Conservation (phyloP, 2,329 filamentous ascomycete genomes). For the Aspergillus spinulosporus region DNA sequence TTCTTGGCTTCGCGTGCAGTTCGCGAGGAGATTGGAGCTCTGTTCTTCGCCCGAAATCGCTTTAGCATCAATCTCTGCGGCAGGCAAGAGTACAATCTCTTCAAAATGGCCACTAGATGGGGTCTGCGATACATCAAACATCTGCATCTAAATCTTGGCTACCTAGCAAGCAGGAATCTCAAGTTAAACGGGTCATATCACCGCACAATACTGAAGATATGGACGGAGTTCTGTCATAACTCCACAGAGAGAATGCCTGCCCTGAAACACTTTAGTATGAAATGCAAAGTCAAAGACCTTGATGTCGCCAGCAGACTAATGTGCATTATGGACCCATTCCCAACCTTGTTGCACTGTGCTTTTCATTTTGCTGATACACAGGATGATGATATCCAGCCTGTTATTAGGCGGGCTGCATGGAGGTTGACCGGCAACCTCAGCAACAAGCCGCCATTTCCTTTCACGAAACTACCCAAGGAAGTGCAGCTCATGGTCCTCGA, state of each 20-base stretch:
- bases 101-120: slow-evolving; percentile 18
- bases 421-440: slow-evolving; percentile 19
- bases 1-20: slow-evolving; percentile 19
- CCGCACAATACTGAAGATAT: slow-evolving; percentile 18
- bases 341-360: slow-evolving; percentile 24
- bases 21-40: slow-evolving; percentile 18
- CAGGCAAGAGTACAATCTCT: slow-evolving; percentile 19
- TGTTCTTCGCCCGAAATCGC: slow-evolving; percentile 22
- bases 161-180: slow-evolving; percentile 22
- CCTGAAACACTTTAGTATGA: slow-evolving; percentile 25
- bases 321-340: slow-evolving; percentile 23
- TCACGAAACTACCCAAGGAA: slow-evolving; percentile 28
- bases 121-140: slow-evolving; percentile 18
- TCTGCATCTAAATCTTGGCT: slow-evolving; percentile 25
- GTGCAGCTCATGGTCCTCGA: slow-evolving; percentile 29
- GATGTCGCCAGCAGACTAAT: slow-evolving; percentile 21
- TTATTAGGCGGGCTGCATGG: slow-evolving; percentile 20
- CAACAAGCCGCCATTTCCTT: slow-evolving; percentile 22
- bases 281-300: slow-evolving; percentile 24
- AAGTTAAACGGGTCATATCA: slow-evolving; percentile 18
- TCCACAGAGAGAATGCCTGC: slow-evolving; percentile 17
- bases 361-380: slow-evolving; percentile 21
- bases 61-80: slow-evolving; percentile 21
- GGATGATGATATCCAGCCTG: slow-evolving; percentile 19
- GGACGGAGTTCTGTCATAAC: slow-evolving; percentile 24